Base-by-base conservation (phyloP, 2,329 filamentous ascomycete species). In the Scedosporium boydii region DNA sequence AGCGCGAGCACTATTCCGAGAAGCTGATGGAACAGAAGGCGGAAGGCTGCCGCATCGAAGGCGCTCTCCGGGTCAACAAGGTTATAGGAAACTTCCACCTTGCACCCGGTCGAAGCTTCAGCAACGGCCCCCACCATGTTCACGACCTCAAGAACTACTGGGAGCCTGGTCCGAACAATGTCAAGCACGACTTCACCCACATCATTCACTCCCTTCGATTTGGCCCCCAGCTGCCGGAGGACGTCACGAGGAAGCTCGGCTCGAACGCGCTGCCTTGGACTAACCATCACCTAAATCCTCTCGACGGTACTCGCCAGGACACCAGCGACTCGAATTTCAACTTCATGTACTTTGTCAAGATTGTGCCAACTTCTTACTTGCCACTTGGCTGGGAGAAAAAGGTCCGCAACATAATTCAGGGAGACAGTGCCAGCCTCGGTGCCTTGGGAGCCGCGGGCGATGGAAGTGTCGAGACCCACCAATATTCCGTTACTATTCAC, bases 331-430 rank as follows among this genome's bases (percentile, higher is more conserved):
- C 91, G 68, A 89, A 89, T 66, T 97, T 83, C 81, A 99, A 97
- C 80, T 99, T 88, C 76, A 96, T 98, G 91, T 99, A 99, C 80
- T 99, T 99, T 76, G 83, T 99, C 76, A 99, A 99, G 81, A 95
- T 99, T 63, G 95, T 99, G 38, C 91, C 90, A 3, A 99, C 95
- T 1, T 93, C 92, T 1, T 99, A 98, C 74, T 83, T 98, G 27
- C 92, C 95, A 2, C 83, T 99, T 1, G 92, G 92, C 66, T 96
- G 91, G 91, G 87, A 92, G 71, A 85, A 86, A 69, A 81, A 81
- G 64, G 70, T 73, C 60, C 68, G 69, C 57, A 66, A 68, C 62
- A 63, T 71, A 12, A 66, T 66, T 10, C 76, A 83, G 60, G 80
- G 87, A 57, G 78, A 82, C 57, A 27, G 59, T 26, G 76, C 84